Base-by-base conservation (phyloP, 1,284 basidiomycete genomes). In the Butyriboletus appendiculatus region DNA sequence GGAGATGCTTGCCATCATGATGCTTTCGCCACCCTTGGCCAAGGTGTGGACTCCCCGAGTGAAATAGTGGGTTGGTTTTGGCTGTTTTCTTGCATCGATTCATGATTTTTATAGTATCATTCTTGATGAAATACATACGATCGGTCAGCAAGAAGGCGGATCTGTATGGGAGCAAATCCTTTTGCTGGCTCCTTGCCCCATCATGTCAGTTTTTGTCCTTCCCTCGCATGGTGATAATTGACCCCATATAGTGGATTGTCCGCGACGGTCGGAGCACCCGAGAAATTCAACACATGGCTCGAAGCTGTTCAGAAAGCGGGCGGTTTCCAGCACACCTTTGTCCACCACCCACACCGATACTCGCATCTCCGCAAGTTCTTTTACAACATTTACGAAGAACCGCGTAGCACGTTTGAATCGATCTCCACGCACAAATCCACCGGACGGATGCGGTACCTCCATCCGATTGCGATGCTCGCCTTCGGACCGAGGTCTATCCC, bases 111-210 rank as follows among this genome's bases (percentile, higher is more conserved):
- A 16, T 16, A 85, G 84, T n/a, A 84, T 89, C 51, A 81, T 89
- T 45, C 72, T 89, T 11, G 86, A 89, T 55, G 86, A 89, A 64
- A 87, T 89, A 41, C 86, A 89, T 63, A 79, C 81, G 2, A 86
- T 90, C 41, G 86, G 86, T 3, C 83, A 87, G 50, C 78, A 85
- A 59, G 81, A 85, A 59, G 84, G 81, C 3, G 85, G 85, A 1
- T 74, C 82, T 0, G 81, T 87, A 4, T 88, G 86, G 87, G 86
- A 89, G 60, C 84, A 86, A 60, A 82, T 87, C 20, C 71, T 86
- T 9, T 67, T 88, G 5, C 70, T 87, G 8, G 80, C 84, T 3
- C 82, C 84, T 16, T 86, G 84, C 59, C 86, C 86, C 1, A 76
- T 89, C 56, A 85, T 89, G 85, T 86, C 50, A 42, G 81, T 67